Evolutionary conservation across 2,329 filamentous ascomycete genomes (phyloP).

Genomic region (Bimuria novae-zelandiae): DNA sequence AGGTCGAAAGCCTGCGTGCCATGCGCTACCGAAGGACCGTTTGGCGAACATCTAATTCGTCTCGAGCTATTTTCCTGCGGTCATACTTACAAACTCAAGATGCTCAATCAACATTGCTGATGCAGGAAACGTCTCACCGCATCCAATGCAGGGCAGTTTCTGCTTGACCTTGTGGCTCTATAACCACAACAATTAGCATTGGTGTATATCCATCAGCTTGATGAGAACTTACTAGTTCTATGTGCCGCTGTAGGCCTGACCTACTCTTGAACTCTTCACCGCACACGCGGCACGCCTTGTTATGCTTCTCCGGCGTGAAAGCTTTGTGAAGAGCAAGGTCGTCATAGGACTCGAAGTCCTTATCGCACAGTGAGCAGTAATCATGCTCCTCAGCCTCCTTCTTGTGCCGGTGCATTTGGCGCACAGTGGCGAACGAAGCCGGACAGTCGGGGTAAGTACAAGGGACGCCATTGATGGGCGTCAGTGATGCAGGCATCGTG

Average conservation of each 20-base stretch:
- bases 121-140: slow-evolving; percentile 52
- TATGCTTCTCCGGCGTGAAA: slow-evolving; percentile 41
- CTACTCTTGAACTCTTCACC: slow-evolving; percentile 60
- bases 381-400: slow-evolving; percentile 48
- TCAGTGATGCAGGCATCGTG: slow-evolving; percentile 32
- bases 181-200: not conserved
- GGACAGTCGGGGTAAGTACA: slow-evolving; percentile 56
- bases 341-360: slow-evolving; percentile 52
- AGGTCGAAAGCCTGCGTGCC: no score
- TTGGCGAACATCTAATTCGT: no score
- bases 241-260: slow-evolving; percentile 57
- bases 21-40: no score
- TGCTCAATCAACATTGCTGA: slow-evolving; percentile 58
- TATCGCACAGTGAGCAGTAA: slow-evolving; percentile 53
- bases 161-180: slow-evolving; percentile 57
- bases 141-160: slow-evolving; percentile 59
- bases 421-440: slow-evolving; percentile 50
- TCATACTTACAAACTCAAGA: slow-evolving; percentile 53
- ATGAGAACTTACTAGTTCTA: slow-evolving; percentile 50
- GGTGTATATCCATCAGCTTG: not conserved
- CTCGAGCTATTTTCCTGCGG: no score
- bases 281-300: slow-evolving; percentile 62
- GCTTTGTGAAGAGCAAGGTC: slow-evolving; percentile 55
- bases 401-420: slow-evolving; percentile 59
- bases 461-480: slow-evolving; percentile 28